Conservation (phyloP, 2,329 filamentous ascomycete species). For the Curvularia verruculosa region DNA sequence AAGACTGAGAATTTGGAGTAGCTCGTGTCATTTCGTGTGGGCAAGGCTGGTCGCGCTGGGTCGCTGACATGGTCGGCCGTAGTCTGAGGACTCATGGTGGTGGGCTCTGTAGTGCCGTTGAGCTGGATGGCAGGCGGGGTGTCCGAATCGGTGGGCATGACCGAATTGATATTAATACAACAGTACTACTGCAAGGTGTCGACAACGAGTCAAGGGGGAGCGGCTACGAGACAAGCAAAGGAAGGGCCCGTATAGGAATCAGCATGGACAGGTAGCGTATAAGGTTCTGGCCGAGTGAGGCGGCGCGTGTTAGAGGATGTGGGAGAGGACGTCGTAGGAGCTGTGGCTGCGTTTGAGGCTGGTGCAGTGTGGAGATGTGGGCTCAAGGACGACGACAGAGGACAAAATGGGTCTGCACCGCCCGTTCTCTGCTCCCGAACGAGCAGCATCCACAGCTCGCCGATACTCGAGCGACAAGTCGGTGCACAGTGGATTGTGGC, state of each 20-base stretch:
- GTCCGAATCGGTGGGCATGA: constrained; percentile 30
- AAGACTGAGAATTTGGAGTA: constrained; percentile 50
- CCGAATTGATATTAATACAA: constrained; percentile 24
- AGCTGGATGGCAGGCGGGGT: constrained; percentile 40
- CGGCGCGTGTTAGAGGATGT: constrained; percentile 41
- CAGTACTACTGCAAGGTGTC: background rate
- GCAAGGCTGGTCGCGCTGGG: constrained; percentile 26
- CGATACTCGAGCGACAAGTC: constrained; percentile 20
- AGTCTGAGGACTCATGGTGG: constrained; percentile 37
- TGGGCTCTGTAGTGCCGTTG: constrained; percentile 42
- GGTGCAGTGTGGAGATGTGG: constrained; percentile 21
- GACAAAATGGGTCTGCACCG: constrained; percentile 18
- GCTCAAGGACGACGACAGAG: constrained; percentile 15
- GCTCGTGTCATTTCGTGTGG: constrained; percentile 38
- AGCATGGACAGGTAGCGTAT: constrained; percentile 1
- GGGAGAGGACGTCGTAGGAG: constrained; percentile 17
- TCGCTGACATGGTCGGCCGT: constrained; percentile 28
- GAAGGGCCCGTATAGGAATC: constrained; percentile 7
- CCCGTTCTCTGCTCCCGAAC: constrained; percentile 18
- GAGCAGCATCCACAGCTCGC: constrained; percentile 24
- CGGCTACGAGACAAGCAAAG: constrained; percentile 10
- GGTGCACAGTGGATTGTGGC: constrained; percentile 29
- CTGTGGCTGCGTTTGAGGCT: constrained; percentile 39
- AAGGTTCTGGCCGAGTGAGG: constrained; percentile 9
- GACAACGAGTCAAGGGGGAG: constrained; percentile 13